phyloP scores from a whole-genome alignment of 257 asterid genomes.

The Cruciata laevipes region DNA sequence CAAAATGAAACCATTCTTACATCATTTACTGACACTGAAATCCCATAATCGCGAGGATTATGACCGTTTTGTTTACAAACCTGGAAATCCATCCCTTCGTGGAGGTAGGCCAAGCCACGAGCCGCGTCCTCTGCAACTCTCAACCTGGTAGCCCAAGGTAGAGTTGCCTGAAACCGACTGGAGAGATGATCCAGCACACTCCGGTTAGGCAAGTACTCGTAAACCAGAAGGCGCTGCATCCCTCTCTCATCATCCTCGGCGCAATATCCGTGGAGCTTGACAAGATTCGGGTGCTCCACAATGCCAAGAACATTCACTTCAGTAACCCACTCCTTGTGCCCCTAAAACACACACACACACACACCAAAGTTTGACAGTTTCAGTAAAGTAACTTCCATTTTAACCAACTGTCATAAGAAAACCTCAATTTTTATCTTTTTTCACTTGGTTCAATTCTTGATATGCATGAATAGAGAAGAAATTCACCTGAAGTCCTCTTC shows the following conservation, averaged over 20 bases:
- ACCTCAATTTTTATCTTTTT: too few relatives aligned
- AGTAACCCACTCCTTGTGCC: slow-evolving; percentile 95
- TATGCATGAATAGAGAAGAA: not conserved
- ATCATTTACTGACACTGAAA: not conserved
- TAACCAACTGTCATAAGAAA: too few relatives aligned
- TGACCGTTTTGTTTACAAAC: slow-evolving; percentile 18
- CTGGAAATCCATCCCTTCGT: slow-evolving; percentile 94
- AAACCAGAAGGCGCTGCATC: slow-evolving; percentile 72
- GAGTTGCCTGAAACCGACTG: slow-evolving; percentile 50
- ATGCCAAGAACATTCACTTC: slow-evolving; percentile 84
- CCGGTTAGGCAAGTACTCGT: slow-evolving; percentile 58
- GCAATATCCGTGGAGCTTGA: slow-evolving; percentile 71
- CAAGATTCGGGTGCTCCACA: slow-evolving; percentile 82
- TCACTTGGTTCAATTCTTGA: not conserved
- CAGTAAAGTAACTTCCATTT: too few relatives aligned
- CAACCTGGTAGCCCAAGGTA: slow-evolving; percentile 71
- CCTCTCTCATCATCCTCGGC: slow-evolving; percentile 93
- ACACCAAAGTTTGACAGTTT: too few relatives aligned
- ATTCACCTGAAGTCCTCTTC: slow-evolving; percentile 86
- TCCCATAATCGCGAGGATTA: not conserved
- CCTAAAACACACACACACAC: slow-evolving; percentile 27
- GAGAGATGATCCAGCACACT: slow-evolving; percentile 79
- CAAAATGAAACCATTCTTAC: slow-evolving; percentile 1
- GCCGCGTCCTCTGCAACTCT: slow-evolving; percentile 74
- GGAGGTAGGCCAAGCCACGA: slow-evolving; percentile 74